A percentile compares a stretch with the other conserved stretches of the same genome.
These are phyloP conservation scores for Collariella sp. DNA, from an alignment of 495 filamentous ascomycete genomes.

Conservation along the genomic window DNA sequence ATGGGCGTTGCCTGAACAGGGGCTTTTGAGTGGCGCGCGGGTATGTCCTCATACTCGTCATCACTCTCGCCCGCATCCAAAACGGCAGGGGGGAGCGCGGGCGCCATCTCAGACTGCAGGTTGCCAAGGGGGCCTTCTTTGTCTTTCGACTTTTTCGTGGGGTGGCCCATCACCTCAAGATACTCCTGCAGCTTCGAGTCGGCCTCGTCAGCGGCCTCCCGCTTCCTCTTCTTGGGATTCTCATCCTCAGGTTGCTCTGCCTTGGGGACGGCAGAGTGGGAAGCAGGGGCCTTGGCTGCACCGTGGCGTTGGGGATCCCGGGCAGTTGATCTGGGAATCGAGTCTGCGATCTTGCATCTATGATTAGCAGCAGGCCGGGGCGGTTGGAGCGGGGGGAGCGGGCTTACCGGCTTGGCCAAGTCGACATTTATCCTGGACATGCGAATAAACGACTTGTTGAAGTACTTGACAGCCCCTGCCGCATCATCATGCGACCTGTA, in stretches of 20 bases:
- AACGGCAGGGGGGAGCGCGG: conserved; percentile 40
- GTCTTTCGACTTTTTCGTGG: conserved; percentile 22
- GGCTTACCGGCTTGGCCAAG: conserved; percentile 68
- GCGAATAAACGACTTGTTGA: conserved; percentile 88
- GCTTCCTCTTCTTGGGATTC: conserved; percentile 42
- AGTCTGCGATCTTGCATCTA: conserved; percentile 21
- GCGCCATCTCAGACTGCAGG: conserved; percentile 16
- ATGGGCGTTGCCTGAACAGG: conserved; percentile 24
- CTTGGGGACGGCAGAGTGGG: conserved; percentile 2
- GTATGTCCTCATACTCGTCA: conserved; percentile 57
- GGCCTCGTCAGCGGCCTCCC: conserved; percentile 40
- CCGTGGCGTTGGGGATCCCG: conserved; percentile 7
- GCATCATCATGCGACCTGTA: conserved; percentile 80
- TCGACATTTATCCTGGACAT: conserved; percentile 95
- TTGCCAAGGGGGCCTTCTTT: conserved; percentile 14
- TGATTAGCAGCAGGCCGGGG: conserved; percentile 17
- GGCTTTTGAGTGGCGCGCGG: conserved; percentile 29
- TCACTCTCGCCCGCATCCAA: conserved; percentile 48
- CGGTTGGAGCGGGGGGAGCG: neutral
- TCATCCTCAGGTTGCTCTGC: conserved; percentile 17
- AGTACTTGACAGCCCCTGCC: conserved; percentile 75
- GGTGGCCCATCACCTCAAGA: conserved; percentile 63
- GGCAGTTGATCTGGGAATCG: conserved; percentile 12
- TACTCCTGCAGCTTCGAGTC: conserved; percentile 83
- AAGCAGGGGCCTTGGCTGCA: conserved; percentile 1